phyloP scores from a whole-genome alignment of 495 filamentous ascomycete species.

The Neurospora sp. region DNA sequence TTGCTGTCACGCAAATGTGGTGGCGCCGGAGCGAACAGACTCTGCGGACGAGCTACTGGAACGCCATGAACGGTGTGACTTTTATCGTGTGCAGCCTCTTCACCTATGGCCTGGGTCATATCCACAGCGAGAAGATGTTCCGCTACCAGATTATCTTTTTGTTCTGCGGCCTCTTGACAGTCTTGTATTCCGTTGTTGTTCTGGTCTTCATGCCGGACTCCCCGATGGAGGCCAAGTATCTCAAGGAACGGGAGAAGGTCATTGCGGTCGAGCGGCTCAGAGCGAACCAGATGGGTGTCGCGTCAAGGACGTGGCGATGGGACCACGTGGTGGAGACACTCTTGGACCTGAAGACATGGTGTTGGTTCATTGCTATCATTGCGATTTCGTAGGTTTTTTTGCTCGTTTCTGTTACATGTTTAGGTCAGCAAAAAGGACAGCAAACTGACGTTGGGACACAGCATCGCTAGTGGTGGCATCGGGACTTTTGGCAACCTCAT shows the following conservation, averaged over 20 bases:
- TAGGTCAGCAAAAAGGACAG: not conserved
- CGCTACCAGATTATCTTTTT: conserved; percentile 53
- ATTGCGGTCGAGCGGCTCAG: conserved; percentile 47
- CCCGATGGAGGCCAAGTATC: conserved; percentile 48
- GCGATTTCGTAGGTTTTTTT: conserved; percentile 27
- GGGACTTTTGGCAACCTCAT: conserved; percentile 57
- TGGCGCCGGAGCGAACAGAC: conserved; percentile 43
- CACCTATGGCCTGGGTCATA: conserved; percentile 51
- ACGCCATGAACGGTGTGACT: conserved; percentile 42
- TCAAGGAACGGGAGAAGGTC: conserved; percentile 48
- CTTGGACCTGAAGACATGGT: conserved; percentile 55
- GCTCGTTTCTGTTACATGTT: not conserved
- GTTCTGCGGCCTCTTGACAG: conserved; percentile 40
- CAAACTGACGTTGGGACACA: not conserved
- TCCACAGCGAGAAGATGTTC: conserved; percentile 39
- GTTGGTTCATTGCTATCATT: conserved; percentile 53
- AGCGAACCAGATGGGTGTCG: conserved; percentile 38
- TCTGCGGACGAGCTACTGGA: conserved; percentile 40
- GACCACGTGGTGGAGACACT: conserved; percentile 48
- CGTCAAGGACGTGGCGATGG: conserved; percentile 32
- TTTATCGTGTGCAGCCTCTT: conserved; percentile 41
- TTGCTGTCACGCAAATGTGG: conserved; percentile 49
- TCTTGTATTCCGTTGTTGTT: conserved; percentile 27
- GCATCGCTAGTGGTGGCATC: conserved; percentile 41
- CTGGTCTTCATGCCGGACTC: conserved; percentile 48